Percentiles rank a stretch among this genome's conserved stretches.
Evolutionary conservation across 805 yeast genomes (phyloP).

Genomic region (Ogataea salicorniae): DNA sequence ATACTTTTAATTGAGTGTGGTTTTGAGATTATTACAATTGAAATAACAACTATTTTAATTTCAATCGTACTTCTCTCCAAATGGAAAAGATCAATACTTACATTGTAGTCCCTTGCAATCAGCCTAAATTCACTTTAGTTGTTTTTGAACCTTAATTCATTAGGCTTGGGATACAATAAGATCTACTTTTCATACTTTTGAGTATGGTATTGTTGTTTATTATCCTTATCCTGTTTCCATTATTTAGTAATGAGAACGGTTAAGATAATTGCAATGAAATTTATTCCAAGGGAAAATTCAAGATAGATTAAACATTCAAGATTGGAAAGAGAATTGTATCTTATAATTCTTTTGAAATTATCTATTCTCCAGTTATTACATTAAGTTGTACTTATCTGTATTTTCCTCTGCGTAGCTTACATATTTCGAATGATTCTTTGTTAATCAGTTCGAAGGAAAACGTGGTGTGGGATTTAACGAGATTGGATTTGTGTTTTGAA

Average conservation of each 20-base stretch:
- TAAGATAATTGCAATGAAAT: conserved; percentile 23
- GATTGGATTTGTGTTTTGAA: conserved; percentile 1
- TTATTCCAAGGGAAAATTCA: conserved; percentile 32
- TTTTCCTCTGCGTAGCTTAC: conserved; percentile 30
- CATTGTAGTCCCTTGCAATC: conserved; percentile 22
- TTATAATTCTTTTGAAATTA: conserved; percentile 1
- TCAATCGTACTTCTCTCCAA: conserved; percentile 32
- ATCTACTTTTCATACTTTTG: conserved; percentile 18
- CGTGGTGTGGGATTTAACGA: conserved; percentile 9
- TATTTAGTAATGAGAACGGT: background rate
- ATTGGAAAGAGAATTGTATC: conserved; percentile 4
- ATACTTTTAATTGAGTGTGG: conserved; percentile 18
- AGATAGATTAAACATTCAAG: conserved; percentile 3
- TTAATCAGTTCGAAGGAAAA: conserved; percentile 25
- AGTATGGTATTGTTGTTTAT: conserved; percentile 26
- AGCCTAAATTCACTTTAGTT: background rate
- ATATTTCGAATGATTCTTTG: conserved; percentile 25
- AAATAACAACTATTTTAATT: background rate
- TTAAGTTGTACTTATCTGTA: conserved; percentile 14
- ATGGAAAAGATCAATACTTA: conserved; percentile 17
- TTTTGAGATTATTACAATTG: conserved; percentile 31
- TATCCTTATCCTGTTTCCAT: conserved; percentile 6
- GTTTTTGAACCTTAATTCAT: background rate
- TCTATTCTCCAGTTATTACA: conserved; percentile 1
- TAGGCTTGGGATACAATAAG: conserved; percentile 20